Evolutionary conservation across 257 asterid genomes (phyloP).

Genomic region (Galeopsis tetrahit): DNA sequence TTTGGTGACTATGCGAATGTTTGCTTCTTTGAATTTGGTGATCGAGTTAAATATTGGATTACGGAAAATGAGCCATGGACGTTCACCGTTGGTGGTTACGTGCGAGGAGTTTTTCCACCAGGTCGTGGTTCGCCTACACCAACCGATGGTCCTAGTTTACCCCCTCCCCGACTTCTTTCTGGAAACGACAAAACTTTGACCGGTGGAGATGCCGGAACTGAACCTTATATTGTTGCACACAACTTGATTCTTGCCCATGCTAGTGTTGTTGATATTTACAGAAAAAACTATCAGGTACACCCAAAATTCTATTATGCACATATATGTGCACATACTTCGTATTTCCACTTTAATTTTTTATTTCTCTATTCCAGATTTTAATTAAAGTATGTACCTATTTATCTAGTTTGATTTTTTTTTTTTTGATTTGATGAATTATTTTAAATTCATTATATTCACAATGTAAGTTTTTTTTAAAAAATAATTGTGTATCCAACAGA

Average conservation of each 20-base stretch:
- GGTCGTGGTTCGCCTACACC: slow-evolving; percentile 32
- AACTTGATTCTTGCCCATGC: slow-evolving; percentile 2
- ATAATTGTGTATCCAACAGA: background rate
- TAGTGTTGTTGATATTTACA: background rate
- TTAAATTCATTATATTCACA: no score
- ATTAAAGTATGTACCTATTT: no score
- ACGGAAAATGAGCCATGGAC: slow-evolving; percentile 48
- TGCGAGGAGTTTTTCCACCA: slow-evolving; percentile 27
- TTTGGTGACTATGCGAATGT: slow-evolving; percentile 42
- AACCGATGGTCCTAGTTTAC: no score
- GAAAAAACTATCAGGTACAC: slow-evolving; percentile 5
- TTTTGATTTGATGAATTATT: no score
- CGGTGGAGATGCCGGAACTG: background rate
- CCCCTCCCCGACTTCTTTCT: no score
- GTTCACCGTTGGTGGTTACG: slow-evolving; percentile 34
- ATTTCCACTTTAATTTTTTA: no score
- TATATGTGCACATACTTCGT: no score
- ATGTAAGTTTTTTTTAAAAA: no score
- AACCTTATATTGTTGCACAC: slow-evolving; percentile 17
- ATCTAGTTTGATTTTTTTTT: no score
- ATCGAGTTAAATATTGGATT: slow-evolving; percentile 47
- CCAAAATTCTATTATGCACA: no score
- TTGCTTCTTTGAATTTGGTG: no score
- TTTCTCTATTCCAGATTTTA: no score
- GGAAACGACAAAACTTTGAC: background rate